Conservation (phyloP, 371 early-diverging fungal species). For the Rhizomucor miehei region DNA sequence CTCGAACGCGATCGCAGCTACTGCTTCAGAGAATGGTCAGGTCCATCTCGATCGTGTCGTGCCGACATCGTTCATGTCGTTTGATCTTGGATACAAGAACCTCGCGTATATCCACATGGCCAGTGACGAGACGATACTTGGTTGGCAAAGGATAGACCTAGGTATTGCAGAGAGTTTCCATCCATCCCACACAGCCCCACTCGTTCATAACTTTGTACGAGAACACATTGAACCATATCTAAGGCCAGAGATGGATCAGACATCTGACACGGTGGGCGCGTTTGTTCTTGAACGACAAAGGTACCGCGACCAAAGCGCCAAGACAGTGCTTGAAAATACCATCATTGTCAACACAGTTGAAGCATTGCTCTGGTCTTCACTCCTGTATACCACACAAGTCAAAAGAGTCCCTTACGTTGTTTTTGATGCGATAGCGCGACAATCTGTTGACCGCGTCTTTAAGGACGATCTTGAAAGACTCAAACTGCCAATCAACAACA, state of each 20-base stretch:
- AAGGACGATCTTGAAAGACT: no score
- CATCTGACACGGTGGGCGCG: slow-evolving; percentile 9
- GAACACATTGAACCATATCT: slow-evolving; percentile 8
- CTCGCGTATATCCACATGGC: slow-evolving; percentile 59
- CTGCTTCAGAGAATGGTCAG: background rate
- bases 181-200: slow-evolving; percentile 28
- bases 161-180: slow-evolving; percentile 25
- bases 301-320: slow-evolving; percentile 34
- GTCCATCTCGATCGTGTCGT: slow-evolving; percentile 5
- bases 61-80: slow-evolving; percentile 53
- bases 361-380: slow-evolving; percentile 44
- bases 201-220: slow-evolving; percentile 24
- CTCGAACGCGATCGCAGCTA: background rate
- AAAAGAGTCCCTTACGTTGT: background rate
- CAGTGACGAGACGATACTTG: slow-evolving; percentile 26
- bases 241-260: background rate
- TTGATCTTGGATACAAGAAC: slow-evolving; percentile 74
- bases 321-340: slow-evolving; percentile 39
- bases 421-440: slow-evolving; percentile 18
- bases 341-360: slow-evolving; percentile 55
- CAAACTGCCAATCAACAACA: background rate
- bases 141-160: slow-evolving; percentile 45
- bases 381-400: slow-evolving; percentile 17
- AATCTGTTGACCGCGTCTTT: slow-evolving; percentile 19
- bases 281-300: slow-evolving; percentile 54